Base-by-base conservation (phyloP, 495 filamentous ascomycete species). In the Penicillium turbatum region DNA sequence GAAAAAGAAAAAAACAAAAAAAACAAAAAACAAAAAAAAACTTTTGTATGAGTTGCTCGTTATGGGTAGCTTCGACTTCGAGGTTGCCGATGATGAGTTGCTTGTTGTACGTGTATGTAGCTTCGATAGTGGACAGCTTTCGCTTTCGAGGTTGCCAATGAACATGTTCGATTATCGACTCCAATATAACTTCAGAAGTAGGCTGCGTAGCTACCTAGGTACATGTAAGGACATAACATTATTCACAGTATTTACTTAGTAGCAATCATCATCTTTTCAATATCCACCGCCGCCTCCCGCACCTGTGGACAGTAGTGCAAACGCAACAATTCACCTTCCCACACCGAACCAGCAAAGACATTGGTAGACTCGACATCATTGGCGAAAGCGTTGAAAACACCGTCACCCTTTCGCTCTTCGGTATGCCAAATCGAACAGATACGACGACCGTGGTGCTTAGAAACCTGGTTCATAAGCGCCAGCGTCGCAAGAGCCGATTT, bases 321-420 rank as follows among this genome's bases (percentile, higher is more conserved):
- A 62, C 83, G 78, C 60, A 98, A 65, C 39, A 98, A 59, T 74
- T 97, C 92, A 2, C 89, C 90, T 63, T 98, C 93, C 92, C 92
- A 98, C 6, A 95, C 77, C 2, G 90, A 95, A 5, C 85, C 81
- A 6, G 92, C 87, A 68, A 91, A 96, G 10, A 92, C 90, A 73
- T 95, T 96, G 52, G 84, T 91, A 17, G 79, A 79, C 65, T 95
- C 92, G 3, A 91, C 74, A 58, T 89, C 74, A 24, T 55, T 68
- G 10, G 75, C 69, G 21, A 73, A 69, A 4, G 80, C 69, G 57
- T 84, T 80, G 56, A 79, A 82, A 2, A 85, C 80, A 11, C 86
- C 86, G 61, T 89, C 93, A 2, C 93, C 92, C 62, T 86, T 89
- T 37, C 90, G 80, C 77, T 98, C 93, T 65, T 97, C 93, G 1